Evolutionary conservation across 345 rosid species (phyloP), one percentile per base, ranked within the genome.

Genomic region (Aquilaria malaccensis): DNA sequence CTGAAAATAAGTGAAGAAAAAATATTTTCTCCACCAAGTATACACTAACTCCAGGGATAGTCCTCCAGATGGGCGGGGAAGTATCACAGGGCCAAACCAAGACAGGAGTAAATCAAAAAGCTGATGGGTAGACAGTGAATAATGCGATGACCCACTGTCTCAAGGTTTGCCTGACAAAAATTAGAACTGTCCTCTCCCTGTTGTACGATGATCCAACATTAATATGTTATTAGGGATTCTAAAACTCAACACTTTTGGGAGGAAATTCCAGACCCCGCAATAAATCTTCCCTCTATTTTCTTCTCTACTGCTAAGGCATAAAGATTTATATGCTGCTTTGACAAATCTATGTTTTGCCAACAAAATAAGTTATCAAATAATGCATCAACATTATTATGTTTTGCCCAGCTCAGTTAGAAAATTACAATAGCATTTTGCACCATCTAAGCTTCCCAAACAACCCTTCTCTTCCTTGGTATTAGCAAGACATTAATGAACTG

Each of bases 161-260:
- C 79, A 61, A 76, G 67, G 83, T 77, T 58, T 73, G 69, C 81
- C 81, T 75, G 67, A 74, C 72, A 80, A 61, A 73, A 73, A 70
- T 60, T 69, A 77, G 74, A 52, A 82, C 70, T 67, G 70, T 63
- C 69, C 72, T 70, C 80, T 76, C 88, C 82, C 92, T 75, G 83
- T 82, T 73, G 65, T 74, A 79, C 77, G 79, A 81, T 62, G 81
- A 84, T 81, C 78, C 88, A 76, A 67, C 52, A 60, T 72, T 70
- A 75, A 80, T 77, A 71, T 65, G 58, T 51, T 61, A 79, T 79
- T 2, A 65, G 77, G 71, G 69, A 65, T 68, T 63, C 56, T 52
- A 68, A 61, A 70, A 79, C 15, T 74, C 55, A 72, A 65, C 60
- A 73, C 71, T 67, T 66, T 72, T 73, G 60, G 70, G 65, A 74